Percentiles rank a stretch among this genome's conserved stretches.
Conservation (phyloP, 2,329 filamentous ascomycete species). For the Biscogniauxia marginata region DNA sequence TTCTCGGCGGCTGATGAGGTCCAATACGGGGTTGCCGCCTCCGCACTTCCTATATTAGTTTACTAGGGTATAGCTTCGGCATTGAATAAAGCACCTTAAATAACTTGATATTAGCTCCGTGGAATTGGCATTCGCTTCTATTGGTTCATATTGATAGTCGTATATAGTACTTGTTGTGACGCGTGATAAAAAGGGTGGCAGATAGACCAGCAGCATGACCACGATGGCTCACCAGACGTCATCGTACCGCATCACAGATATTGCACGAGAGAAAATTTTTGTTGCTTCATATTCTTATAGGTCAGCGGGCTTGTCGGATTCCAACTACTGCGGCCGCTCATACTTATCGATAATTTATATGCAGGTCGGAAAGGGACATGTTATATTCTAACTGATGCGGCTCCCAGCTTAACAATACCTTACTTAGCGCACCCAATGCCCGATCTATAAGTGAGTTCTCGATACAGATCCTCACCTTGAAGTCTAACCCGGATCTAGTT, state of each 20-base stretch:
- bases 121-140: background rate
- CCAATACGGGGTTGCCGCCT: conserved; percentile 19
- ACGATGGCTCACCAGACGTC: background rate
- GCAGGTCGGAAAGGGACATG: background rate
- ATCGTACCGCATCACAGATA: background rate
- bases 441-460: background rate
- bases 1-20: conserved; percentile 20
- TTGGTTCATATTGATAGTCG: background rate
- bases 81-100: conserved; percentile 7
- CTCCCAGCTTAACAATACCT: background rate
- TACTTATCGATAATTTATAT: background rate
- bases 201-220: background rate
- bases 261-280: background rate
- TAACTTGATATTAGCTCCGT: background rate
- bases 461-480: background rate
- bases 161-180: background rate
- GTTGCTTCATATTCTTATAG: background rate
- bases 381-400: background rate
- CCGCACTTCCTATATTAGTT: conserved; percentile 19
- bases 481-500: background rate
- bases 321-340: background rate
- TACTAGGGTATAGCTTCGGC: conserved; percentile 13
- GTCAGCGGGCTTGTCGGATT: background rate
- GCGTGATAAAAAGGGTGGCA: background rate
- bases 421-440: background rate